Evolutionary conservation across 768 basidiomycete species (phyloP), one percentile per base, ranked within the genome.

Genomic region (Lactarius pseudohatsudake): DNA sequence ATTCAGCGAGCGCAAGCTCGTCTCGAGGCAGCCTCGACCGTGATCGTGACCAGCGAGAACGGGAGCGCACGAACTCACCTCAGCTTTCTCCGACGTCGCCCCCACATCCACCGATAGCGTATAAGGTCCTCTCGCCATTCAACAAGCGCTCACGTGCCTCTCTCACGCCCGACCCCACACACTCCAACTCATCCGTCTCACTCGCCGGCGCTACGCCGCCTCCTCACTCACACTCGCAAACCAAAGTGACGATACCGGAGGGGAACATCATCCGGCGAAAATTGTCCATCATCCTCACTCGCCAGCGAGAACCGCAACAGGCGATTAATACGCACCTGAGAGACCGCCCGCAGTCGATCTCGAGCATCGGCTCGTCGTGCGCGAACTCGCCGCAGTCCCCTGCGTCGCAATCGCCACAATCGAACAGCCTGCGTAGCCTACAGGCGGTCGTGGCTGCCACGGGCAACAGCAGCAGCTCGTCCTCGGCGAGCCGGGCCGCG

Each of bases 391-490:
- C 81, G 9, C 85, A 84, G 71, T 74, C 50, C 1, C 47, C 11
- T 6, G 22, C 13, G 2, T 53, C 50, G 11, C 50, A 53, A 28
- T 77, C 79, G 5, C 79, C 81, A 8, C 85, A 84, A 71, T 75
- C 76, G 15, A 72, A 79, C 59, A 90, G 89, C 70, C 67, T 88
- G 71, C 80, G 84, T 47, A 87, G 86, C 69, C 82, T 81, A 18
- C 81, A 79, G 3, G 87, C 84, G 13, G 81, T 6, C 6, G 50
- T 28, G 0, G 50, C 26, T 5, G 22, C 50, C 0, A 53, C 50
- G 5, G 50, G 50, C 13, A 53, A 26, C 2, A 53, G 26, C 2
- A 53, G 26, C 26, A 28, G 11, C 13, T 4, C 50, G 13, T 26
- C 50, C 4, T 53, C 26, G 50, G 47, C 79, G 1, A 80, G 80